Evolutionary conservation across 2,329 filamentous ascomycete genomes (phyloP), one percentile per base, ranked within the genome.

Genomic region (Monascus ruber): DNA sequence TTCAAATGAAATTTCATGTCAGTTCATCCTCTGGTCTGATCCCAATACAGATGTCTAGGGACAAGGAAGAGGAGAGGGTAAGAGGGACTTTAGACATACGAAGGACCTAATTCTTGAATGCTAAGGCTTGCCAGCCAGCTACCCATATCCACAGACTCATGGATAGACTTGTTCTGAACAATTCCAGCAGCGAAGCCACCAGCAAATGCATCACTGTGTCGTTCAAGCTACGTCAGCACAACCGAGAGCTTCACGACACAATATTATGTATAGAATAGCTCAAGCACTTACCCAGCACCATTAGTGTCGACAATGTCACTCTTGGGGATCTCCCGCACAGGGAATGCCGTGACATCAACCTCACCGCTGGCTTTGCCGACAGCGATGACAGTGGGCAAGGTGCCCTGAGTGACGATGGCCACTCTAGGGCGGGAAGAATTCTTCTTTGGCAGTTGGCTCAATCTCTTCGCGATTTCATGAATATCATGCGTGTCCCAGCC

Each of bases 101-200:
- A 91, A 68, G 89, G 88, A 55, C 91, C 91, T 54, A 95, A 73
- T 70, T 96, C 88, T 71, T 89, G 81, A 63, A 98, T 89, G 73
- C 87, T 91, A 56, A 94, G 73, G 58, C 83, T 82, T 36, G 91
- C 91, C 50, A 98, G 77, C 91, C 91, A 98, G 69, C 95, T 88
- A 48, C 91, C 91, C 76, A 91, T 85, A 63, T 95, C 84, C 52
- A 98, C 75, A 56, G 76, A 76, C 50, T 80, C 77, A 54, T 83
- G 80, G 37, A 98, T 73, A 39, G 77, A 62, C 71, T 91, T 85
- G 64, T 83, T 86, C 65, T 89, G 74, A 46, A 94, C 81, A 47
- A 96, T 72, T 59, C 88, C 91, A 38, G 91, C 91, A 41, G 85
- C 73, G 68, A 98, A 87, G 47, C 91, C 91, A 59, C 87, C 91